phyloP scores from a whole-genome alignment of 2,329 filamentous ascomycete genomes.

The Septoria petroselini region DNA sequence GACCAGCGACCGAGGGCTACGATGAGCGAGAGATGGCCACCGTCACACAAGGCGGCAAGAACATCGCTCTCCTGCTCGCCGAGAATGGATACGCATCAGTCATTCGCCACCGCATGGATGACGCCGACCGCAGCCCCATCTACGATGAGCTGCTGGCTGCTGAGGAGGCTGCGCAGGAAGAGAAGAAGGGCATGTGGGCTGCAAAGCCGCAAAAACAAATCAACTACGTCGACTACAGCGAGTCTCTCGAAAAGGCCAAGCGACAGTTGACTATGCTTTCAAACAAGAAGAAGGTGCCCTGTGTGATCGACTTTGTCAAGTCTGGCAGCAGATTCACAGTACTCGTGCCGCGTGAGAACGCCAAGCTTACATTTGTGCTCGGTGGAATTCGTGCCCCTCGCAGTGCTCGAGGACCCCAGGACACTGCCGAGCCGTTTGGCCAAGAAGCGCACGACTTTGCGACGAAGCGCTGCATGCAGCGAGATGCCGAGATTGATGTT shows the following conservation, averaged over 20 bases:
- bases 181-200: constrained; percentile 92
- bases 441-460: constrained; percentile 93
- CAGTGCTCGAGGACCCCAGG: constrained; percentile 75
- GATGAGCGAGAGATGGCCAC: constrained; percentile 95
- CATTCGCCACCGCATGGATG: constrained; percentile 90
- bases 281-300: constrained; percentile 87
- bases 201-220: constrained; percentile 80
- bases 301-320: constrained; percentile 95
- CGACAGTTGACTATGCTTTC: constrained; percentile 84
- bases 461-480: constrained; percentile 82
- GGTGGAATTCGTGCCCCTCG: constrained; percentile 88
- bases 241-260: constrained; percentile 91
- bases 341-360: constrained; percentile 84
- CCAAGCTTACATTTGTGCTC: constrained; percentile 92
- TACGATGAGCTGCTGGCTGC: constrained; percentile 85
- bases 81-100: constrained; percentile 91
- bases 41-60: constrained; percentile 77
- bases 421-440: constrained; percentile 87
- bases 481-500: constrained; percentile 93
- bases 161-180: constrained; percentile 76
- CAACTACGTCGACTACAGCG: constrained; percentile 84
- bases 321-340: constrained; percentile 93
- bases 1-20: constrained; percentile 83
- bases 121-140: constrained; percentile 87
- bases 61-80: constrained; percentile 79